Evolutionary conservation across 2,329 filamentous ascomycete genomes (phyloP).

Genomic region (Pestalotiopsis sp.): DNA sequence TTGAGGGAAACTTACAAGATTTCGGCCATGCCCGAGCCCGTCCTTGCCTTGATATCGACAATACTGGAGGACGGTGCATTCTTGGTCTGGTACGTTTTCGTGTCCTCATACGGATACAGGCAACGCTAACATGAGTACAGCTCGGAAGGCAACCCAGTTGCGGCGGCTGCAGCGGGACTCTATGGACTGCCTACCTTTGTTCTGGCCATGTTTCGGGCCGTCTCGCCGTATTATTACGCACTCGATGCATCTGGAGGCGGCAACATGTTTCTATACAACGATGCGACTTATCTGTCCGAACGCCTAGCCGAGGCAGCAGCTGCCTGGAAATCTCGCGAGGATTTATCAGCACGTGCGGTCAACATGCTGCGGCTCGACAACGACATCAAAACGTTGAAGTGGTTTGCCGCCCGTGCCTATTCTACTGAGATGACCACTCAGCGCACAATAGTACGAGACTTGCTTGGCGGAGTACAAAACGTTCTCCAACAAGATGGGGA

Average conservation of each 20-base stretch:
- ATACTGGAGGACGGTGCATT: conserved; percentile 62
- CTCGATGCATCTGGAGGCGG: conserved; percentile 58
- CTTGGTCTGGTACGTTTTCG: conserved; percentile 48
- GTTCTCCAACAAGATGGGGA: conserved; percentile 58
- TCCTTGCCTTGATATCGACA: conserved; percentile 65
- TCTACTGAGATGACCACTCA: conserved; percentile 60
- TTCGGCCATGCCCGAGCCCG: conserved; percentile 80
- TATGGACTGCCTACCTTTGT: conserved; percentile 72
- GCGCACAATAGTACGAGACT: conserved; percentile 60
- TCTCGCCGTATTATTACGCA: conserved; percentile 73
- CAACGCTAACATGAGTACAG: conserved; percentile 19
- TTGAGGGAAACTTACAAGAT: conserved; percentile 85
- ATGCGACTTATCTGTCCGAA: conserved; percentile 64
- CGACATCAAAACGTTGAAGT: conserved; percentile 59
- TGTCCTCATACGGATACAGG: too few relatives aligned
- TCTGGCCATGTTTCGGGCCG: conserved; percentile 77
- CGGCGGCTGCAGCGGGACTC: conserved; percentile 66
- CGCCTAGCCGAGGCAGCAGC: conserved; percentile 48
- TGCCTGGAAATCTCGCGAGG: conserved; percentile 53
- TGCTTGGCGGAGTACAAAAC: conserved; percentile 61
- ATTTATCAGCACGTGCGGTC: conserved; percentile 50
- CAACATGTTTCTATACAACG: conserved; percentile 71
- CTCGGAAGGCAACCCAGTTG: conserved; percentile 56
- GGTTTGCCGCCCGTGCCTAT: conserved; percentile 63
- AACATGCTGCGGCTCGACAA: conserved; percentile 59